Conservation (phyloP, 2,329 filamentous ascomycete species). For the Diaporthe capsici region DNA sequence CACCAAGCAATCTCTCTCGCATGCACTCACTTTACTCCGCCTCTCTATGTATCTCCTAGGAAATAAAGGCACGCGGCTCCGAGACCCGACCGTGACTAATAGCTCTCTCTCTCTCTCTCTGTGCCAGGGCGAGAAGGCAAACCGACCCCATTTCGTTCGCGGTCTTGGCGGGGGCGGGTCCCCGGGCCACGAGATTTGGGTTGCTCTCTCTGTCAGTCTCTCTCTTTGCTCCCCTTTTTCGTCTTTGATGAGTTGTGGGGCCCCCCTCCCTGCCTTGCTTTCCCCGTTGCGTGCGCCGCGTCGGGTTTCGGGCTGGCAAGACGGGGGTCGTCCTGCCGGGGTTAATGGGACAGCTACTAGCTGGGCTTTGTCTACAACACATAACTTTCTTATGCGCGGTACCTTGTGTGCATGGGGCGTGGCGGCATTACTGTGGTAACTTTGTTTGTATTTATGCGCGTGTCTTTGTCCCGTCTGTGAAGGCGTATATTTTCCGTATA, state of each 20-base stretch:
- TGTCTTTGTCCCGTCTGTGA: neutral
- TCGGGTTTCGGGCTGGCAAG: conserved; percentile 10
- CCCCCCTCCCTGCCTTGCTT: neutral
- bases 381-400: neutral
- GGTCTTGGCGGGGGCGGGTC: conserved; percentile 30
- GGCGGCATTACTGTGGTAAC: neutral
- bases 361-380: neutral
- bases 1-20: conserved; percentile 25
- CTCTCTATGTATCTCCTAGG: neutral
- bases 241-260: conserved; percentile 34
- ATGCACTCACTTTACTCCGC: neutral
- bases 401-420: neutral
- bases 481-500: neutral
- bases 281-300: conserved; percentile 13
- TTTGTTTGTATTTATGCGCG: neutral
- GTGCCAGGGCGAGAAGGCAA: neutral
- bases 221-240: conserved; percentile 22
- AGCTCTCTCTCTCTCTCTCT: neutral
- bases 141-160: neutral
- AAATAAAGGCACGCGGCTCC: conserved; percentile 14
- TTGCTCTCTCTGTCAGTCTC: neutral
- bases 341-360: neutral
- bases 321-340: neutral
- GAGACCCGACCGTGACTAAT: neutral
- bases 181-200: conserved; percentile 30